phyloP scores from a whole-genome alignment of 257 asterid species.

The Handroanthus guayacan region DNA sequence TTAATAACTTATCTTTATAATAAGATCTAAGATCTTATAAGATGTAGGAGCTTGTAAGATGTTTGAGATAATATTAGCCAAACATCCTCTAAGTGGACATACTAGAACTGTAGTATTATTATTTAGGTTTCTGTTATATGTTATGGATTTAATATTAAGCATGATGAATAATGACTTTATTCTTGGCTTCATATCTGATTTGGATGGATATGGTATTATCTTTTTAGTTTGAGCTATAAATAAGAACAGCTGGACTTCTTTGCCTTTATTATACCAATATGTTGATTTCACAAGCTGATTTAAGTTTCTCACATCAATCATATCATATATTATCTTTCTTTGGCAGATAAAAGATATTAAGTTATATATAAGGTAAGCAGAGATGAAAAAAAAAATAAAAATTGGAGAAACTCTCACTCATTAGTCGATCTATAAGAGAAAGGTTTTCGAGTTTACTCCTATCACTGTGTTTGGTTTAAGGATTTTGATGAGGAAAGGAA shows the following conservation, averaged over 20 bases:
- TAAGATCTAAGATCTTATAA: too few species aligned
- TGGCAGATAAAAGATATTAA: conserved; percentile 10
- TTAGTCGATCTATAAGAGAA: not conserved
- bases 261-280: not conserved
- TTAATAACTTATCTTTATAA: too few species aligned
- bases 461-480: too few species aligned
- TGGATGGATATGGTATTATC: not conserved
- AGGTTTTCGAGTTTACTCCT: not conserved
- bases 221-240: not conserved
- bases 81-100: not conserved
- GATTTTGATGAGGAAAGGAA: too few species aligned
- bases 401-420: not conserved
- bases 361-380: not conserved
- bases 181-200: not conserved
- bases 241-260: not conserved
- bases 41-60: too few species aligned
- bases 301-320: not conserved
- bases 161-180: not conserved
- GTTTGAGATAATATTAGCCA: too few species aligned
- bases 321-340: not conserved
- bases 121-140: not conserved
- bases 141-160: not conserved
- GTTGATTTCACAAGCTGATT: conserved; percentile 9
- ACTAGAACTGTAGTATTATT: not conserved
- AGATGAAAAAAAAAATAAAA: not conserved